Conservation (phyloP, 768 basidiomycete genomes). For the Lactarius indigo region DNA sequence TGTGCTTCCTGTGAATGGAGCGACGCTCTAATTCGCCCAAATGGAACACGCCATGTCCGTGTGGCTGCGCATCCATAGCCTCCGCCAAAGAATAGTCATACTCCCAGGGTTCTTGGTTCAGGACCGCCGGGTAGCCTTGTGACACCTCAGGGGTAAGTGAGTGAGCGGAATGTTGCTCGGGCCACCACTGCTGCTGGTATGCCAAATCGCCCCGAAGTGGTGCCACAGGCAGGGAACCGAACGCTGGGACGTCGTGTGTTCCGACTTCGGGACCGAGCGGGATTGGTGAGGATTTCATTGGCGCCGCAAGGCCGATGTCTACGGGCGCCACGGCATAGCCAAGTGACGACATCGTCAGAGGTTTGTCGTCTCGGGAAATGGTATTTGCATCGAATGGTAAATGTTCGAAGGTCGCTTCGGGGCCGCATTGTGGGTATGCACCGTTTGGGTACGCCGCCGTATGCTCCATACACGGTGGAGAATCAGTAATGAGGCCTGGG, state of each 20-base stretch:
- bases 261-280: background rate
- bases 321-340: background rate
- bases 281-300: background rate
- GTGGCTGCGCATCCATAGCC: background rate
- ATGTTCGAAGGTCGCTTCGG: background rate
- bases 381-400: background rate
- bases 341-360: background rate
- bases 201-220: background rate
- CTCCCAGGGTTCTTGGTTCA: background rate
- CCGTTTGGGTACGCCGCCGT: background rate
- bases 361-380: background rate
- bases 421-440: background rate
- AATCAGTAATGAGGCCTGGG: background rate
- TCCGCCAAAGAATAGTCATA: background rate
- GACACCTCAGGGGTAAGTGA: background rate
- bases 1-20: background rate
- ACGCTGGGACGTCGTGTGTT: background rate
- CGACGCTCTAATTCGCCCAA: background rate
- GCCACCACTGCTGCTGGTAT: background rate
- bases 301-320: background rate
- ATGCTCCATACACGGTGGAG: background rate
- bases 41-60: background rate
- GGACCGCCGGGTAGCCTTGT: background rate
- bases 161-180: background rate
- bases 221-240: background rate